phyloP scores from a whole-genome alignment of 164 flowering plant genomes.

The Chloranthus sessilifolius region DNA sequence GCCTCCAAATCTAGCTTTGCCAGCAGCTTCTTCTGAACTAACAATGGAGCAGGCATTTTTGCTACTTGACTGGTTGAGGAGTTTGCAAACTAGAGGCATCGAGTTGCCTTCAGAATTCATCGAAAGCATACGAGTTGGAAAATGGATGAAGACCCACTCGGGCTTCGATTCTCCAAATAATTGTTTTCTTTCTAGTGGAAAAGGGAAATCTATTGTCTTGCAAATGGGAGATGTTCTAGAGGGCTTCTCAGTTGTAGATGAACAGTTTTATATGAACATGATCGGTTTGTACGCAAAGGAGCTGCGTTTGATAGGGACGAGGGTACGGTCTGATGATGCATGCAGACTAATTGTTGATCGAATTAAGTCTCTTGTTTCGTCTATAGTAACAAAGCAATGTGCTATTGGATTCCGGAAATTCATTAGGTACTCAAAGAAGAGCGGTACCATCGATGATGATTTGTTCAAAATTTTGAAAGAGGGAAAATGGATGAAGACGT shows the following conservation, averaged over 20 bases:
- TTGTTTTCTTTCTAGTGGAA: constrained; percentile 38
- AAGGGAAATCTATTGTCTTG: constrained; percentile 27
- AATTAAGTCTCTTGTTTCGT: constrained; percentile 36
- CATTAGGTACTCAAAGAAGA: constrained; percentile 31
- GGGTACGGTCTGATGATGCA: constrained; percentile 43
- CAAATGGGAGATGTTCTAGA: constrained; percentile 44
- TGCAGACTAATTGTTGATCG: constrained; percentile 42
- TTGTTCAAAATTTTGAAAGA: constrained; percentile 27
- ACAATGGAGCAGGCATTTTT: constrained; percentile 39
- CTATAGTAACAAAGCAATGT: constrained; percentile 22
- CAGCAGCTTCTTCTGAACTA: constrained; percentile 34
- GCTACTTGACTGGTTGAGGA: constrained; percentile 44
- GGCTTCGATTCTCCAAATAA: constrained; percentile 41
- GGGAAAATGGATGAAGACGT: constrained; percentile 42
- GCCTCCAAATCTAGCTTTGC: constrained; percentile 42
- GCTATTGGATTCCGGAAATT: constrained; percentile 42
- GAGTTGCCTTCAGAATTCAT: constrained; percentile 29
- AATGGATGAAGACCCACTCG: constrained; percentile 39
- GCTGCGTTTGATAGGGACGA: constrained; percentile 46
- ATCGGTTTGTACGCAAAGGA: constrained; percentile 35
- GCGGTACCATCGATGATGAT: constrained; percentile 23
- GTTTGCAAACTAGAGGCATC: constrained; percentile 6
- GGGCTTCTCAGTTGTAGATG: constrained; percentile 52
- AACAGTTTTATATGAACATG: constrained; percentile 30
- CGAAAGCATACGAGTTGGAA: constrained; percentile 35